These are phyloP conservation scores for Hemisphaericaspora xylofermentans DNA, from an alignment of 1,139 yeast species.

Conservation along the genomic window DNA sequence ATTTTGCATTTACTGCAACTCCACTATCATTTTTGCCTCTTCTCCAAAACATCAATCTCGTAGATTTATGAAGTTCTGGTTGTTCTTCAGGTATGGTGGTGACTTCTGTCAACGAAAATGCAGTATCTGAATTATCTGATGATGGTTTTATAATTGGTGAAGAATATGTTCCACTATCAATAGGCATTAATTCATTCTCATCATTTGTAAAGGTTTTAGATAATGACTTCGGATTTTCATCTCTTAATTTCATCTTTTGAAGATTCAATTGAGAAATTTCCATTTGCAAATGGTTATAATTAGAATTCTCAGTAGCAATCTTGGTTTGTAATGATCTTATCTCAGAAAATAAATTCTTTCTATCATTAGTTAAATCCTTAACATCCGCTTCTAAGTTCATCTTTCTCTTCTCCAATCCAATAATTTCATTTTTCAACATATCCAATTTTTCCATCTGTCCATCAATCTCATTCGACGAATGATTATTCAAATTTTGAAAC, in stretches of 20 bases:
- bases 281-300: slow-evolving; percentile 26
- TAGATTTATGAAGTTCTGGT: slow-evolving; percentile 44
- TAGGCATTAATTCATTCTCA: slow-evolving; percentile 21
- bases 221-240: background rate
- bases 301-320: slow-evolving; percentile 23
- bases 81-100: slow-evolving; percentile 20
- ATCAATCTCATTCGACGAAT: background rate
- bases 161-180: slow-evolving; percentile 17
- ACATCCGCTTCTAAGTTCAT: slow-evolving; percentile 29
- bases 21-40: slow-evolving; percentile 31
- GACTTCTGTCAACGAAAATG: background rate
- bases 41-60: slow-evolving; percentile 55
- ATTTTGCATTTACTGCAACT: background rate
- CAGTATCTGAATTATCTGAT: slow-evolving; percentile 1
- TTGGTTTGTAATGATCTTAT: slow-evolving; percentile 26
- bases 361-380: slow-evolving; percentile 30
- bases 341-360: slow-evolving; percentile 23
- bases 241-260: slow-evolving; percentile 22
- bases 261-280: slow-evolving; percentile 32
- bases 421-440: slow-evolving; percentile 39
- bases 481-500: background rate
- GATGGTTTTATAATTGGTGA: slow-evolving; percentile 21
- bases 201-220: slow-evolving; percentile 11
- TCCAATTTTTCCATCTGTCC: slow-evolving; percentile 19
- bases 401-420: slow-evolving; percentile 34